phyloP scores from a whole-genome alignment of 2,329 filamentous ascomycete genomes.

The Chaetomiaceae sp. region DNA sequence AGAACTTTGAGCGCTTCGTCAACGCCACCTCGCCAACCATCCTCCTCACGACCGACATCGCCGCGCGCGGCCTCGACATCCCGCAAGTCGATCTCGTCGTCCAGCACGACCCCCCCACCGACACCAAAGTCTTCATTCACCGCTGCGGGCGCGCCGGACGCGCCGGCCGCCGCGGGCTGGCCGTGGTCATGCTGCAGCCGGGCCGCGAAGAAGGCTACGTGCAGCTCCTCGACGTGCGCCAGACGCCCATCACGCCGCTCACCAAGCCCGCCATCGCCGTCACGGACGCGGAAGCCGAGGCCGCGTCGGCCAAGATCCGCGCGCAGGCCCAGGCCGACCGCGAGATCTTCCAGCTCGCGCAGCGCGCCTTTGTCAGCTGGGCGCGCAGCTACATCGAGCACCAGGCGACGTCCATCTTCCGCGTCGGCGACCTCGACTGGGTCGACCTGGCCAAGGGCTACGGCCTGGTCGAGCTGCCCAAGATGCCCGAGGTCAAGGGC shows the following conservation, averaged over 20 bases:
- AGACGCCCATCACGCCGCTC: conserved; percentile 72
- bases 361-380: conserved; percentile 91
- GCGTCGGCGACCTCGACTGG: conserved; percentile 79
- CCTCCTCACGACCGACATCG: conserved; percentile 87
- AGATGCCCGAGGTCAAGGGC: conserved; percentile 83
- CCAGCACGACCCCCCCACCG: conserved; percentile 67
- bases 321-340: conserved; percentile 49
- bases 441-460: conserved; percentile 72
- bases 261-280: conserved; percentile 51
- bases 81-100: conserved; percentile 87
- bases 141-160: conserved; percentile 84
- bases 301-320: conserved; percentile 29
- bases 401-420: conserved; percentile 86
- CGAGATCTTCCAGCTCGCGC: conserved; percentile 77
- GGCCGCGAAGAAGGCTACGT: conserved; percentile 88
- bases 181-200: conserved; percentile 78
- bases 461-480: conserved; percentile 80
- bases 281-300: conserved; percentile 56
- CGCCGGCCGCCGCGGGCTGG: conserved; percentile 79
- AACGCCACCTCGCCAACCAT: conserved; percentile 70
- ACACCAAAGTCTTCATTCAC: conserved; percentile 82
- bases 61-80: conserved; percentile 85
- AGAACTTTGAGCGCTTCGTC: conserved; percentile 79
- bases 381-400: conserved; percentile 88
- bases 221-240: conserved; percentile 76